A percentile compares a stretch with the other conserved stretches of the same genome.
phyloP scores from a whole-genome alignment of 345 rosid genomes.

The Aquilaria malaccensis region DNA sequence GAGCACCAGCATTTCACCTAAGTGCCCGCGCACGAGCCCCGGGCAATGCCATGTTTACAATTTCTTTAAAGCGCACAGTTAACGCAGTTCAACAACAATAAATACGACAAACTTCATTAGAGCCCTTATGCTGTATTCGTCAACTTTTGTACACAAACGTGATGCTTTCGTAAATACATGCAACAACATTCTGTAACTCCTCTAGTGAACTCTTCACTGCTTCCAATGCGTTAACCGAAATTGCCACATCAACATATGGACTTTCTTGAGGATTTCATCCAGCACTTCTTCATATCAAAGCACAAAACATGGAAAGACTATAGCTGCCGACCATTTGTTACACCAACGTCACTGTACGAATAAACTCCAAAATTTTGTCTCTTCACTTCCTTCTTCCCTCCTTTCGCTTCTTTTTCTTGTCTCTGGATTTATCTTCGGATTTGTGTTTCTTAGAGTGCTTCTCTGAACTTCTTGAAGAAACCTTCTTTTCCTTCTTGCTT shows the following conservation, averaged over 20 bases:
- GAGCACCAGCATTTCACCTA: no score
- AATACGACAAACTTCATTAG: no score
- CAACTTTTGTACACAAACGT: no score
- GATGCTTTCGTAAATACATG: no score
- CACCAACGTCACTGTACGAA: not conserved
- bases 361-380: not conserved
- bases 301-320: not conserved
- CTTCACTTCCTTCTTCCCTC: slow-evolving; percentile 28
- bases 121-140: no score
- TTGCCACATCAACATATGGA: not conserved
- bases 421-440: slow-evolving; percentile 31
- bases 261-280: not conserved
- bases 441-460: slow-evolving; percentile 43
- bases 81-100: no score
- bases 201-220: not conserved
- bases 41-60: no score
- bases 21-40: no score
- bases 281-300: not conserved
- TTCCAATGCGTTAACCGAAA: not conserved
- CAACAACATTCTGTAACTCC: no score
- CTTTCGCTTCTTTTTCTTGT: slow-evolving; percentile 34
- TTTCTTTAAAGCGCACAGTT: no score
- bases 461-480: slow-evolving; percentile 25
- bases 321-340: not conserved
- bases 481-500: slow-evolving; percentile 30